Evolutionary conservation across 306 rosid genomes (phyloP).

Genomic region (Trifolium repens): DNA sequence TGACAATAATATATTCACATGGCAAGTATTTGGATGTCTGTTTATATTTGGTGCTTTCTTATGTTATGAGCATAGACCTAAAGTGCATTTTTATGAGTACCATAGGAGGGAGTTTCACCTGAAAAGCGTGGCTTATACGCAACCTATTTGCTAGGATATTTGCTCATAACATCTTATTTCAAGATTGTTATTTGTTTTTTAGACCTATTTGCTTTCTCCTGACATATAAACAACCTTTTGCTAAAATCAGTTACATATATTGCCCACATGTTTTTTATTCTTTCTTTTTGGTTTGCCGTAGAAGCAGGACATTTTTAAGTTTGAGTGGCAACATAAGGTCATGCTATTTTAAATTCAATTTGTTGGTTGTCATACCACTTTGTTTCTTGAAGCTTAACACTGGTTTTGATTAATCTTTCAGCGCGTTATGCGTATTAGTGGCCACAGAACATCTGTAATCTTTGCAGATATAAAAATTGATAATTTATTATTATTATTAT

Average conservation of each 20-base stretch:
- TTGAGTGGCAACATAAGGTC: background rate
- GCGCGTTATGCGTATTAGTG: background rate
- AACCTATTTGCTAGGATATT: background rate
- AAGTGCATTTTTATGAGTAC: background rate
- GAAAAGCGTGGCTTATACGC: background rate
- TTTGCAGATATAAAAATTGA: slow-evolving; percentile 14
- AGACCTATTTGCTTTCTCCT: background rate
- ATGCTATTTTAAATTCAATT: slow-evolving; percentile 14
- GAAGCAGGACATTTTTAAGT: background rate
- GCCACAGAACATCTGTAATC: background rate
- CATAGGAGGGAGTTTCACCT: background rate
- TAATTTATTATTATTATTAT: background rate
- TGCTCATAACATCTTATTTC: background rate
- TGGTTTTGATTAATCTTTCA: background rate
- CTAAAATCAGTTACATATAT: background rate
- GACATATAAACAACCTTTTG: background rate
- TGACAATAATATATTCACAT: background rate
- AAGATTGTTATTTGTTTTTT: slow-evolving; percentile 3
- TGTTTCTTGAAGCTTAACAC: background rate
- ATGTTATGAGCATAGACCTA: background rate
- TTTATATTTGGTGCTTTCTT: background rate
- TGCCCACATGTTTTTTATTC: background rate
- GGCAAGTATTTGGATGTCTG: slow-evolving; percentile 1
- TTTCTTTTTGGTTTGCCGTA: background rate
- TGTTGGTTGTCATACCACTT: background rate